Evolutionary conservation across 2,329 filamentous ascomycete genomes (phyloP), one percentile per base, ranked within the genome.

Genomic region (Neoascochyta sp.): DNA sequence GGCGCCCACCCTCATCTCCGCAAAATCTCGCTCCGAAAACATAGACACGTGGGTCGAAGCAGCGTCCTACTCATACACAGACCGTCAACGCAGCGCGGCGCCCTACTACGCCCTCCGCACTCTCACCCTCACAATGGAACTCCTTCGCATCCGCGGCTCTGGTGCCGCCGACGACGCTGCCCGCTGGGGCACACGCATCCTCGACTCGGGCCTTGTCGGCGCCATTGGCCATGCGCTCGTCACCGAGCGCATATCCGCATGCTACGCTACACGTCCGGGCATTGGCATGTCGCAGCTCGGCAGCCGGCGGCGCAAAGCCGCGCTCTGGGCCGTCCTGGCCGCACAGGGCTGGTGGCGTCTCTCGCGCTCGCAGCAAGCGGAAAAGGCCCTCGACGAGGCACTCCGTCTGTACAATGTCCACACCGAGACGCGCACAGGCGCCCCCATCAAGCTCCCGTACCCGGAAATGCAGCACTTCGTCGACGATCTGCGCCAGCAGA

Each of bases 21-120:
- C 83, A 9, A 95, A 89, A 57, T 78, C 77, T 16, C 80, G 90
- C 39, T 70, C 82, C 1, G 92, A 96, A 50, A 82, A 78, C 4
- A 75, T 95, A 21, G 86, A 93, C 49, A 78, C 86, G 47, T 86
- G 92, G 75, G 74, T 98, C 9, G 90, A 96, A 53, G 84, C 86
- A 3, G 86, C 90, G 0, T 83, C 82, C 34, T 96, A 98, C 63
- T 95, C 88, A 0, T 98, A 96, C 60, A 78, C 87, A 28, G 90
- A 87, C 10, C 60, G 58, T 18, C 52, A 57, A 25, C 78, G 90
- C 26, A 95, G 86, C 52, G 81, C 76, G 25, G 78, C 83, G 15
- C 78, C 86, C 0, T 90, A 88, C 52, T 83, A 86, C 30, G 85
- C 89, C 1, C 66, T 93, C 10, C 83, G 93, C 8, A 85, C 81